phyloP scores from a whole-genome alignment of 78 protist species.

The Protostelium mycophagum region DNA sequence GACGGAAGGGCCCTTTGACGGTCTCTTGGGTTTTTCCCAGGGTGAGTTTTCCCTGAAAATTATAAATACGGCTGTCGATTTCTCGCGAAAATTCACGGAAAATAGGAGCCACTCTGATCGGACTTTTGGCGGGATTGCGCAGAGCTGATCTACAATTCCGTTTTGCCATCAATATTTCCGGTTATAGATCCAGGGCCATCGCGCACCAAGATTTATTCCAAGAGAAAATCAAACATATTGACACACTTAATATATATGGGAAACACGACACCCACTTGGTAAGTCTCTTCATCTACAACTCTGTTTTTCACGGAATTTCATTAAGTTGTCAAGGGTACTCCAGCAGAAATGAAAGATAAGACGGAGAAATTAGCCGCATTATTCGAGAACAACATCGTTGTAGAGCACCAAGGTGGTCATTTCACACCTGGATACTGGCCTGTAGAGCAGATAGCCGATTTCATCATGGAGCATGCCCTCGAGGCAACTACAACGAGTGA shows the following conservation, averaged over 20 bases:
- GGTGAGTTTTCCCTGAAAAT: background rate
- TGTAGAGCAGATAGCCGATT: background rate
- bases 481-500: no score
- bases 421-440: conserved; percentile 27
- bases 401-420: conserved; percentile 12
- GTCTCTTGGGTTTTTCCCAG: background rate
- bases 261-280: conserved; percentile 9
- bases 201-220: background rate
- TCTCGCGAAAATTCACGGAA: background rate
- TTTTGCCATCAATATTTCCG: background rate
- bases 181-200: background rate
- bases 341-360: background rate
- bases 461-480: conserved; percentile 5
- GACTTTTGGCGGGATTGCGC: background rate
- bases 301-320: no score
- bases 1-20: background rate
- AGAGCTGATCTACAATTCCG: background rate
- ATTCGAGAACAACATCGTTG: background rate
- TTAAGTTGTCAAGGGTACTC: background rate
- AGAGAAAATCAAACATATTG: background rate
- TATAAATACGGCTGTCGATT: background rate
- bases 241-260: conserved; percentile 9
- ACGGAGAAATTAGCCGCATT: background rate
- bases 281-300: no score
- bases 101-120: background rate